Conservation (phyloP, 306 rosid genomes). For the Begonia masoniana region DNA sequence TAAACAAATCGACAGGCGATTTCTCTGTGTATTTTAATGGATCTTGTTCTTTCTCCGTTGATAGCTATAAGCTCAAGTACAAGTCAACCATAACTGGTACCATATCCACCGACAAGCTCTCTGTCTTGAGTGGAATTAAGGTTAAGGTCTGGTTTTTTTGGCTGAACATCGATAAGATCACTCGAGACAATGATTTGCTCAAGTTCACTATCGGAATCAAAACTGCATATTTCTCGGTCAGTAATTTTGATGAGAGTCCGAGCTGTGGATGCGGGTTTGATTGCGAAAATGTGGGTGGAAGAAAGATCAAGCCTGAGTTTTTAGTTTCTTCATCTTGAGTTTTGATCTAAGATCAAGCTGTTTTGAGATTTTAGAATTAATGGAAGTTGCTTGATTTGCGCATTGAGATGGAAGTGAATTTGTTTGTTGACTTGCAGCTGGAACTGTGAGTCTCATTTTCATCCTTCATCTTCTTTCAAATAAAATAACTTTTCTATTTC, state of each 20-base stretch:
- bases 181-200: constrained; percentile 23
- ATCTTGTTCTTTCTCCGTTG: constrained; percentile 18
- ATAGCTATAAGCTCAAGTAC: constrained; percentile 36
- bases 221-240: constrained; percentile 27
- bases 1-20: constrained; percentile 32
- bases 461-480: too few relatives aligned
- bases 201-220: constrained; percentile 44
- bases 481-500: too few relatives aligned
- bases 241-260: constrained; percentile 33
- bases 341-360: constrained; percentile 1
- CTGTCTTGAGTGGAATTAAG: constrained; percentile 26
- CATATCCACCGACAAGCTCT: constrained; percentile 26
- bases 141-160: constrained; percentile 31
- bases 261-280: constrained; percentile 52
- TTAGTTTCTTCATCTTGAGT: constrained; percentile 11
- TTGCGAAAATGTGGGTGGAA: constrained; percentile 17
- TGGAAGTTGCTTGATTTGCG: too few relatives aligned
- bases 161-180: constrained; percentile 27
- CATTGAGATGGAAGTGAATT: too few relatives aligned
- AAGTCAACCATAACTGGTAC: constrained; percentile 34
- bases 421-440: too few relatives aligned
- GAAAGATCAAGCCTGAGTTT: constrained; percentile 5
- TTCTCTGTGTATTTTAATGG: constrained; percentile 34
- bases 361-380: background rate
- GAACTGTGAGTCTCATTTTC: too few relatives aligned